Evolutionary conservation across 805 yeast species (phyloP).

Genomic region (Saccharomycopsis babjevae): DNA sequence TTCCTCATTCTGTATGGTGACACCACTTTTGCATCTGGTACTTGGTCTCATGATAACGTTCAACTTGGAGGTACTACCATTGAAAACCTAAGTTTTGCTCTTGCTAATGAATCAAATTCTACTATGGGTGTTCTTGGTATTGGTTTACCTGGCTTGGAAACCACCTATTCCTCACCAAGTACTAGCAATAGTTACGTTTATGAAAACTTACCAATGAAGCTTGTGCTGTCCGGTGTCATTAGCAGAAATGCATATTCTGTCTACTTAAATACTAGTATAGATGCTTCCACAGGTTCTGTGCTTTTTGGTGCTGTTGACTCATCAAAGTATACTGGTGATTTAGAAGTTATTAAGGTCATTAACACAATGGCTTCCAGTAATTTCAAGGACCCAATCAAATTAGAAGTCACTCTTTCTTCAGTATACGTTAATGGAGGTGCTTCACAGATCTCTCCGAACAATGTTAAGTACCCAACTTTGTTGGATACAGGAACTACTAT

Average conservation of each 20-base stretch:
- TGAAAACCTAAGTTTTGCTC: constrained; percentile 53
- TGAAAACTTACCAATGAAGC: constrained; percentile 54
- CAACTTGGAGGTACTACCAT: constrained; percentile 39
- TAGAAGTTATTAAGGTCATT: constrained; percentile 41
- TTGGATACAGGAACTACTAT: constrained; percentile 54
- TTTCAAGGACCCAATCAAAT: constrained; percentile 32
- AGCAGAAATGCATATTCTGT: constrained; percentile 50
- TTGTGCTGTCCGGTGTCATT: constrained; percentile 50
- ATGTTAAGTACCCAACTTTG: constrained; percentile 28
- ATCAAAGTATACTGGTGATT: constrained; percentile 45
- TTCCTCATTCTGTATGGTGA: constrained; percentile 40
- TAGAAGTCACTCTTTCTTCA: constrained; percentile 36
- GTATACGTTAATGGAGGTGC: constrained; percentile 22
- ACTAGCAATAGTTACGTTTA: constrained; percentile 32
- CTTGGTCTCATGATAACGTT: constrained; percentile 57
- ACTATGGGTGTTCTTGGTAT: constrained; percentile 65
- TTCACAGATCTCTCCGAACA: constrained; percentile 16
- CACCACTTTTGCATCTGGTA: constrained; percentile 38
- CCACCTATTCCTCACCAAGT: constrained; percentile 34
- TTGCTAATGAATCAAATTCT: constrained; percentile 57
- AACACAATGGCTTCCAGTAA: constrained; percentile 30
- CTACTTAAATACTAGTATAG: constrained; percentile 36
- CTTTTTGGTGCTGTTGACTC: constrained; percentile 68
- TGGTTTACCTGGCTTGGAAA: constrained; percentile 61
- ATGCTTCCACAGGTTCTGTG: constrained; percentile 39